phyloP scores from a whole-genome alignment of 164 flowering plant genomes.

The Amborella trichopoda region DNA sequence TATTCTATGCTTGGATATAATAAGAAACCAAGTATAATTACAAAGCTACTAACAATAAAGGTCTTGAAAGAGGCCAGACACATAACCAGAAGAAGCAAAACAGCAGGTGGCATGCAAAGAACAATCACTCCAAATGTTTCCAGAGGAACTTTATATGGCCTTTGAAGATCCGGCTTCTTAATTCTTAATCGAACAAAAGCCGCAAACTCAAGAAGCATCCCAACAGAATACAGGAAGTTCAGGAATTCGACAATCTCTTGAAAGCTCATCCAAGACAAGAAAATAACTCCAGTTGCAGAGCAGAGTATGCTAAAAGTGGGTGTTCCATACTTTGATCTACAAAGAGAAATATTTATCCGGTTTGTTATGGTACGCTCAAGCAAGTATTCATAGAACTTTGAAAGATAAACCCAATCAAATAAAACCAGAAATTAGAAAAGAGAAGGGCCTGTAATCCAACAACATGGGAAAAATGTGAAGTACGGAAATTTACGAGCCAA shows the following conservation, averaged over 20 bases:
- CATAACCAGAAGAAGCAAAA: slow-evolving; percentile 73
- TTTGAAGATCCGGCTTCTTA: slow-evolving; percentile 66
- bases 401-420: no score
- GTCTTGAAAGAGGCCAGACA: slow-evolving; percentile 61
- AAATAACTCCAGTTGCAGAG: slow-evolving; percentile 80
- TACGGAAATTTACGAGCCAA: not conserved
- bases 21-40: slow-evolving; percentile 38
- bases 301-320: slow-evolving; percentile 81
- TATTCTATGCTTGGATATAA: slow-evolving; percentile 30
- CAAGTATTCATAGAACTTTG: no score
- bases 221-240: slow-evolving; percentile 68
- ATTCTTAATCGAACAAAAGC: slow-evolving; percentile 70
- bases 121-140: slow-evolving; percentile 48
- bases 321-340: slow-evolving; percentile 78
- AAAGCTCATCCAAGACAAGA: slow-evolving; percentile 91
- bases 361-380: no score
- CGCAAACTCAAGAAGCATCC: slow-evolving; percentile 92
- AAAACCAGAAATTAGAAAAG: no score
- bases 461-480: no score
- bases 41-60: slow-evolving; percentile 42
- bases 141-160: slow-evolving; percentile 76
- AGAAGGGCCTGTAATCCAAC: no score
- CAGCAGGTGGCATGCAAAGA: slow-evolving; percentile 70
- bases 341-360: no score
- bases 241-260: slow-evolving; percentile 82